Base-by-base conservation (phyloP, 2,329 filamentous ascomycete species). In the Fusarium sp. region DNA sequence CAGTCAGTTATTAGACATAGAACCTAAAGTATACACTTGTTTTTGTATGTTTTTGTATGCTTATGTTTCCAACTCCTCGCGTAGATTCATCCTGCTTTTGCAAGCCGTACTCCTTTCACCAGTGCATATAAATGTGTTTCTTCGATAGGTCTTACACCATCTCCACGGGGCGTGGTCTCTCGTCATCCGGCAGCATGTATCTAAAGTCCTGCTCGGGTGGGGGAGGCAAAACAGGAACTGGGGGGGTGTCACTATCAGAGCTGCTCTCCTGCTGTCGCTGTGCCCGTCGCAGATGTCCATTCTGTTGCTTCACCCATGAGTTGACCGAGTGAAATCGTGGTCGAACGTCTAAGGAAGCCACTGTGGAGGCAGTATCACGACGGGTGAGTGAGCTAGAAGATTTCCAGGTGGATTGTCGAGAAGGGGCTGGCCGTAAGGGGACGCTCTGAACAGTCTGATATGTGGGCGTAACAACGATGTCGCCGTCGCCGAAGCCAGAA, bases 251-350 rank as follows among this genome's bases (percentile, higher is more conserved):
- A 19, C 73, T 65, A 9, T 67, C 73, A 26, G 72, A 36, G 17
- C 44, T 47, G 15, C 24, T 44, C 49, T 61, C 73, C 57, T 70
- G 65, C 40, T 79, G 80, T 57, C 82, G 80, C 69, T 83, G 80
- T 3, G 82, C 83, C 26, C 84, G 81, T 71, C 83, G 83, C 31
- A 88, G 76, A 4, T 87, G 83, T 4, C 84, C 84, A 10, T 84
- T 85, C 76, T 91, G 89, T 73, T 91, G 88, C 68, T 85, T 84
- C 3, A 92, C 89, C 89, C 89, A 92, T 31, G 87, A 89, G 57
- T 82, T 84, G 57, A 91, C 82, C 8, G 82, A 84, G 36, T 87
- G 83, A 75, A 90, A 91, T 6, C 85, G 83, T 15, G 86, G 81
- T 7, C 86, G 84, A 44, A 78, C 76, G 63, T 89, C 87, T 34